A percentile compares a stretch with the other conserved stretches of the same genome.
phyloP scores from a whole-genome alignment of 129 eudicot species.

The Pittosporum tobira region DNA sequence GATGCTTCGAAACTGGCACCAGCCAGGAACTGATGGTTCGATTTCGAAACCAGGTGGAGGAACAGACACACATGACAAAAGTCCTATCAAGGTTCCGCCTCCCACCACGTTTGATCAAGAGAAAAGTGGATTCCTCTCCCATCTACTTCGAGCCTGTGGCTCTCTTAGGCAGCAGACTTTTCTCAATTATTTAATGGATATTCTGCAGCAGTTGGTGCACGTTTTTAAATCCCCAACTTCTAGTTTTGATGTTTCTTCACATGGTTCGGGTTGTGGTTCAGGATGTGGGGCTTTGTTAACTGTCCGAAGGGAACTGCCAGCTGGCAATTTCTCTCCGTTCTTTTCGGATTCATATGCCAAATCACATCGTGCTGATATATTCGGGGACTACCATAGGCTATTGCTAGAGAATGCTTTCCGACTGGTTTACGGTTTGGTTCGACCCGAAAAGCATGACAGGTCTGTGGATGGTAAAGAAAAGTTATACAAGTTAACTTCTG shows the following conservation, averaged over 20 bases:
- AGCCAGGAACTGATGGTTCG: conserved; percentile 72
- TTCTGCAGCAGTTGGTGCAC: conserved; percentile 77
- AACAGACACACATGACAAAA: conserved; percentile 59
- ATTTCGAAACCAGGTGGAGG: conserved; percentile 51
- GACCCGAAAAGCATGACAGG: conserved; percentile 97
- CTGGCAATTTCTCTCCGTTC: conserved; percentile 93
- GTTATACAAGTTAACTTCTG: conserved; percentile 49
- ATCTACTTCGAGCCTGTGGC: conserved; percentile 80
- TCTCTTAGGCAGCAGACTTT: conserved; percentile 84
- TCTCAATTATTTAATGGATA: conserved; percentile 87
- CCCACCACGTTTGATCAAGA: conserved; percentile 56
- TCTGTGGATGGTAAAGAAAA: conserved; percentile 83
- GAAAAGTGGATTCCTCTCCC: conserved; percentile 63
- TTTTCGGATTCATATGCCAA: conserved; percentile 94
- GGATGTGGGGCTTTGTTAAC: conserved; percentile 95
- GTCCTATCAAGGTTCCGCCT: conserved; percentile 27
- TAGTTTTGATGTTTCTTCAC: conserved; percentile 51
- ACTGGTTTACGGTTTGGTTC: conserved; percentile 75
- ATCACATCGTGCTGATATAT: conserved; percentile 90
- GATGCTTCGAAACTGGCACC: conserved; percentile 96
- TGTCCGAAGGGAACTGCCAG: conserved; percentile 90
- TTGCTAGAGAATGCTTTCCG: conserved; percentile 89
- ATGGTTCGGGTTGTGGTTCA: conserved; percentile 57
- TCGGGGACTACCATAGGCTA: conserved; percentile 84
- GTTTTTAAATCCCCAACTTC: conserved; percentile 70